Base-by-base conservation (phyloP, 192 early-diverging fungal species). In the Haplosporangium gracile region DNA sequence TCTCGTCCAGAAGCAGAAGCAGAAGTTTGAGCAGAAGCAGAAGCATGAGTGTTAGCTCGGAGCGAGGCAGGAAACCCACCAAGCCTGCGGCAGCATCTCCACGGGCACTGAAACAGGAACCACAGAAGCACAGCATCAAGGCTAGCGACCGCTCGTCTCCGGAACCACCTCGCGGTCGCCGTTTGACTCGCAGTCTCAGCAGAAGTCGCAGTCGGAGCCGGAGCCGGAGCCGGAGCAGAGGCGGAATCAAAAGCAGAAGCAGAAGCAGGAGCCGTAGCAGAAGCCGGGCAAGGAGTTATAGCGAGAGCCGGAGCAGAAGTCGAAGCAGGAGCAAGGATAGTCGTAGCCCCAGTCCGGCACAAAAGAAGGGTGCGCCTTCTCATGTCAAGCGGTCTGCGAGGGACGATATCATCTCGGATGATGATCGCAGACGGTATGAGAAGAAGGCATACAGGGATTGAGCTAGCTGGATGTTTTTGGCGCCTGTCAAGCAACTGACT, bases 131-230 rank as follows among this genome's bases (percentile, higher is more conserved):
- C 57, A 18, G 39, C 38, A 53, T 16, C 68, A 79, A 51, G 29
- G 26, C 29, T 13, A 71, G 36, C n/a, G 53, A 42, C 10, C 73
- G 60, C 60, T 5, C 63, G 4, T 74, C 79, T 0, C 72, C 79
- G 24, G 78, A 78, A 40, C 71, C 55, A 47, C 36, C 40, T 16
- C 70, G 57, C 1, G 76, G 78, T 8, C 82, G 76, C 36, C 26
- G 75, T 63, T n/a, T 34, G 26, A 72, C 39, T 5, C 39, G 77
- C 16, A 84, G 82, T 69, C 16, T 51, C 8, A 82, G 68, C 45
- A 82, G 77, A 20, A 88, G 85, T 57, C 68, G 74, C 38, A 81
- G 72, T 22, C 76, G 83, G 24, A 84, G 81, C 49, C 65, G 87
- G 24, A 84, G 81, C 49, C 65, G 87, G 24, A 88, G 82, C 63